A percentile compares a stretch with the other conserved stretches of the same genome.
These are phyloP conservation scores for Chlamydomonas asymmetrica DNA, from an alignment of 139 green algal species.

Conservation along the genomic window DNA sequence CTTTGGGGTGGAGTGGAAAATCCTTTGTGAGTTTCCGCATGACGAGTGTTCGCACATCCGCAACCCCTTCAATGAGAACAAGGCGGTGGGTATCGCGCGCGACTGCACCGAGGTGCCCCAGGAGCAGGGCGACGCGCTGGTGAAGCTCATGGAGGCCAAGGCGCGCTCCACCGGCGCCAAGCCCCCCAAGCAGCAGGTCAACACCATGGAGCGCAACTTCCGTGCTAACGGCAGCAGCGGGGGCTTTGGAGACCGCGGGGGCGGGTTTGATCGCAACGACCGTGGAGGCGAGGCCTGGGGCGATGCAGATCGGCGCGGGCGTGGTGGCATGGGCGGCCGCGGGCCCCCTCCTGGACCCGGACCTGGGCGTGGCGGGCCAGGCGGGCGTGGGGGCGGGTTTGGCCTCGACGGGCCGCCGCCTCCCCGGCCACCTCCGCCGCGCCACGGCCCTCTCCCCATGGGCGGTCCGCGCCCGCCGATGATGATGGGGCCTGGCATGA, in stretches of 20 bases:
- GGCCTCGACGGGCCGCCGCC: too few species aligned
- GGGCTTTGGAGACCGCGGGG: background rate
- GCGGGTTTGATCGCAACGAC: background rate
- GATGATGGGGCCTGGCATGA: background rate
- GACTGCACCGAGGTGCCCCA: constrained; percentile 72
- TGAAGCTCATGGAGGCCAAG: constrained; percentile 56
- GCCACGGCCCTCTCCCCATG: background rate
- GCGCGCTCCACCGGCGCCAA: constrained; percentile 35
- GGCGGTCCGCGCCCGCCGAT: too few species aligned
- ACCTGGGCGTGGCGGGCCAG: too few species aligned
- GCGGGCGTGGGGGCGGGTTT: too few species aligned
- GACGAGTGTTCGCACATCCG: constrained; percentile 40
- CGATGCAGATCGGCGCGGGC: background rate
- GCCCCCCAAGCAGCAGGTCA: constrained; percentile 18
- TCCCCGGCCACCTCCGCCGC: too few species aligned
- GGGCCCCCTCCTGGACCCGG: too few species aligned
- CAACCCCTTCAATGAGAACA: constrained; percentile 73
- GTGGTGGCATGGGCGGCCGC: constrained; percentile 22
- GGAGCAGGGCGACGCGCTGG: constrained; percentile 56
- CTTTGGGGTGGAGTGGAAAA: constrained; percentile 67
- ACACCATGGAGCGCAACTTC: background rate
- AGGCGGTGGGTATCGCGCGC: constrained; percentile 56
- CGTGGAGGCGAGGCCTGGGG: background rate
- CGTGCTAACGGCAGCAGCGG: background rate
- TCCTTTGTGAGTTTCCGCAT: constrained; percentile 54